A percentile compares a stretch with the other conserved stretches of the same genome.
These are phyloP conservation scores for Fusarium vanettenii DNA, from an alignment of 2,329 filamentous ascomycete species.

Conservation along the genomic window DNA sequence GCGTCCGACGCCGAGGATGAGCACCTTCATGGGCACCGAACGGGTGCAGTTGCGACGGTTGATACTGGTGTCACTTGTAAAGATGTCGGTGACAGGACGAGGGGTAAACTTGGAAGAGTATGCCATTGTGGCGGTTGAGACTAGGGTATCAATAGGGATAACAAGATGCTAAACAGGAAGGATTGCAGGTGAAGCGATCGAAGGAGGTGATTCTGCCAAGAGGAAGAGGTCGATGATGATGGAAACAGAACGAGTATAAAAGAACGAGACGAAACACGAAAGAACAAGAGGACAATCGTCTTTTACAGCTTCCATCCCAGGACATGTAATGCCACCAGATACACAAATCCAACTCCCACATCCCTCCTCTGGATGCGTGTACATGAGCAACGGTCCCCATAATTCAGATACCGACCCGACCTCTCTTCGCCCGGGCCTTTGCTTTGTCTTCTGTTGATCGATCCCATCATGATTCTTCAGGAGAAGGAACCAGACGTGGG, in stretches of 20 bases:
- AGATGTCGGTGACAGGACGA: conserved; percentile 66
- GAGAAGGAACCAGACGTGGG: conserved; percentile 1
- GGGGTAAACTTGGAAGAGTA: conserved; percentile 45
- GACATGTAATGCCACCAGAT: not conserved
- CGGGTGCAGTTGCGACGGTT: conserved; percentile 74
- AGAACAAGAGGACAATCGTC: not conserved
- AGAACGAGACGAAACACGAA: not conserved
- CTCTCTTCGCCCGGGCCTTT: not conserved
- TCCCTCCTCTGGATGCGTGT: conserved; percentile 5
- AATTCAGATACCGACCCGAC: not conserved
- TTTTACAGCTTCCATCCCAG: not conserved
- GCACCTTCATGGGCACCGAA: conserved; percentile 77
- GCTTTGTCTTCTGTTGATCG: not conserved
- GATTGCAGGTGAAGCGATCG: not conserved
- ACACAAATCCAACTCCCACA: not conserved
- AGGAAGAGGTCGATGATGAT: not conserved
- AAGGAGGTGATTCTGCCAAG: not conserved
- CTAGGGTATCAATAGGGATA: not conserved
- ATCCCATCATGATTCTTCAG: not conserved
- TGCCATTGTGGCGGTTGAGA: conserved; percentile 37
- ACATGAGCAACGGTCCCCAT: conserved; percentile 2
- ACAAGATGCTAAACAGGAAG: not conserved
- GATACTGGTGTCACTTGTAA: conserved; percentile 75
- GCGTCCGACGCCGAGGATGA: conserved; percentile 75
- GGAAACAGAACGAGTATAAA: not conserved